phyloP scores from a whole-genome alignment of 2,329 filamentous ascomycete genomes.

The Acephala macrosclerotiorum region DNA sequence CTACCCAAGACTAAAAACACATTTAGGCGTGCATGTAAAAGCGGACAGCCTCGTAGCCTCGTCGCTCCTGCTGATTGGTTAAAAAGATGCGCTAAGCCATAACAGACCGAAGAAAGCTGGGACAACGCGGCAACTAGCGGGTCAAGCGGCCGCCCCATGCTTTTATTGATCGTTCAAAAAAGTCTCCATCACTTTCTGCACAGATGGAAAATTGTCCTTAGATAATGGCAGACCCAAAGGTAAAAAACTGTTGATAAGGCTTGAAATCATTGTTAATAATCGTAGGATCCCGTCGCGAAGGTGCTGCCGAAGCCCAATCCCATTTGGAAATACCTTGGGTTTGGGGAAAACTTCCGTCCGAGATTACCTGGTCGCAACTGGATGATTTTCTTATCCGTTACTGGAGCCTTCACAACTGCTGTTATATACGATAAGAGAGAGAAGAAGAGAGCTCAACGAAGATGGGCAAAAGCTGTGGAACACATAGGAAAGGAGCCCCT shows the following conservation, averaged over 20 bases:
- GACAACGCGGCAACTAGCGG: no score
- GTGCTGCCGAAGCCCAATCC: constrained; percentile 1
- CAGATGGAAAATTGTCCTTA: neutral
- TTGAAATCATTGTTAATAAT: neutral
- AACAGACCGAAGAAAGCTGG: no score
- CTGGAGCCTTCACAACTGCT: constrained; percentile 78
- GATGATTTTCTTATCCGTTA: constrained; percentile 91
- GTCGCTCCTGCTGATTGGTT: no score
- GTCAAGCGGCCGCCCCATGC: neutral
- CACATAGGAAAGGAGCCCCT: constrained; percentile 83
- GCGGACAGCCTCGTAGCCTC: no score
- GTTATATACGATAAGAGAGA: constrained; percentile 93
- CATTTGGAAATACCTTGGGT: constrained; percentile 70
- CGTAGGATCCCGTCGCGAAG: constrained; percentile 35
- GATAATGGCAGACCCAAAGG: constrained; percentile 38
- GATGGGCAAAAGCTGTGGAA: constrained; percentile 86
- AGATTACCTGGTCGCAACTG: constrained; percentile 95
- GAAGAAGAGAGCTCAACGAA: constrained; percentile 83
- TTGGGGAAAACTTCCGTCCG: constrained; percentile 78
- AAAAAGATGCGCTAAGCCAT: no score
- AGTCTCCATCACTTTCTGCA: neutral
- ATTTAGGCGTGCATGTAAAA: no score
- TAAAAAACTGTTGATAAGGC: constrained; percentile 33
- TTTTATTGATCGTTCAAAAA: neutral
- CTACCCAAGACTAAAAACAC: no score